Conservation (phyloP, 345 rosid species). For the Eucalyptus virginea region DNA sequence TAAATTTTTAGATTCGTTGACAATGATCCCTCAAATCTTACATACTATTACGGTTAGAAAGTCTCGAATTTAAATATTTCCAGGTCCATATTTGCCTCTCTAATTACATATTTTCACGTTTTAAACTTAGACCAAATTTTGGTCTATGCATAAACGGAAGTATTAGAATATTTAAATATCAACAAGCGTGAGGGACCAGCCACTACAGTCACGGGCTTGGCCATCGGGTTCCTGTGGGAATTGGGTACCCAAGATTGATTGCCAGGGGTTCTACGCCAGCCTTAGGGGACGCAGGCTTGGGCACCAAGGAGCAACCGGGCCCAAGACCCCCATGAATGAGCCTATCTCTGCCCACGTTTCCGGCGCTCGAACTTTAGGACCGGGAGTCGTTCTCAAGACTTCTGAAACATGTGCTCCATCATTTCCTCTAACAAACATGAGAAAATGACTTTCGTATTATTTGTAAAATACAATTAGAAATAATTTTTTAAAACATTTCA, state of each 20-base stretch:
- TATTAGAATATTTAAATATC: too few relatives aligned
- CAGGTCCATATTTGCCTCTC: accelerated
- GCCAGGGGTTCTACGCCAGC: not conserved
- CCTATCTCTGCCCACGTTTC: not conserved
- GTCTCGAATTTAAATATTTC: too few relatives aligned
- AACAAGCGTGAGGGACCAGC: accelerated
- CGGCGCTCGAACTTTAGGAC: too few relatives aligned
- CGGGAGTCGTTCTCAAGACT: not conserved
- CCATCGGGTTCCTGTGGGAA: not conserved
- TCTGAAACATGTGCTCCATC: too few relatives aligned
- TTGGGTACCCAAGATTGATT: not conserved
- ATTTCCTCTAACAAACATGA: too few relatives aligned
- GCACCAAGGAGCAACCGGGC: not conserved
- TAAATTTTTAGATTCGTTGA: not conserved
- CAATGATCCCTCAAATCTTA: not conserved
- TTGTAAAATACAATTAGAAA: too few relatives aligned
- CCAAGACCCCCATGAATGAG: not conserved
- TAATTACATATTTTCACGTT: too few relatives aligned
- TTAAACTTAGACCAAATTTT: not conserved
- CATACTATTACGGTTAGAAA: not conserved
- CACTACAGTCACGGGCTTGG: not conserved
- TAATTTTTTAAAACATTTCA: not conserved
- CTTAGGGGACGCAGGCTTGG: not conserved
- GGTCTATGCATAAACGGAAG: not conserved
- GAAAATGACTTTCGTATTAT: too few relatives aligned